These are phyloP conservation scores for Fusarium acutatum DNA, from an alignment of 2,329 filamentous ascomycete species.

Conservation along the genomic window DNA sequence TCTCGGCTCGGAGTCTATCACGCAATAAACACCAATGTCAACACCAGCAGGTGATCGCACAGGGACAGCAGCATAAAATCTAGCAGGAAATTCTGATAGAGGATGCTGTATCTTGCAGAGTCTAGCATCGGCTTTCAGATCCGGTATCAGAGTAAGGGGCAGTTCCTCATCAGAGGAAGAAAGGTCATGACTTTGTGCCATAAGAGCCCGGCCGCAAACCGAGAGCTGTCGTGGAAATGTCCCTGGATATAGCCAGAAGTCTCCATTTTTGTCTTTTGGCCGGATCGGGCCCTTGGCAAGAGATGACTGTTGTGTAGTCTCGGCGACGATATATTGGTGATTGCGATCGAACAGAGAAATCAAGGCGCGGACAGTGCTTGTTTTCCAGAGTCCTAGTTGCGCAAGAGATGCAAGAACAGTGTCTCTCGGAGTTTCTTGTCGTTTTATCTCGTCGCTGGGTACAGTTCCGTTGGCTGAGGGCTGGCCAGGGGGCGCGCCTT, in stretches of 20 bases:
- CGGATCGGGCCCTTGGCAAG: conserved; percentile 45
- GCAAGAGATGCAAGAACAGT: conserved; percentile 56
- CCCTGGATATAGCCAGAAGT: conserved; percentile 39
- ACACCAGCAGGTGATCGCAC: conserved; percentile 50
- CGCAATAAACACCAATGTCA: conserved; percentile 52
- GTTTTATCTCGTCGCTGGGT: background rate
- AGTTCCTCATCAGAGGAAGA: conserved; percentile 20
- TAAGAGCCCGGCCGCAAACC: conserved; percentile 42
- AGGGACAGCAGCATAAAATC: conserved; percentile 53
- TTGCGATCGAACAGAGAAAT: conserved; percentile 61
- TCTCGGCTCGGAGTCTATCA: conserved; percentile 33
- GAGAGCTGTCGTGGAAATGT: conserved; percentile 41
- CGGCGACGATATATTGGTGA: conserved; percentile 59
- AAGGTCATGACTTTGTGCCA: background rate
- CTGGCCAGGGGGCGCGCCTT: conserved; percentile 1
- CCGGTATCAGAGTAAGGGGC: conserved; percentile 46
- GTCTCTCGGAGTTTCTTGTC: conserved; percentile 36
- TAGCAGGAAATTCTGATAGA: conserved; percentile 23
- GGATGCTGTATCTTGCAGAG: conserved; percentile 40
- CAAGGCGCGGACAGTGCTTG: conserved; percentile 53
- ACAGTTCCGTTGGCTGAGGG: background rate
- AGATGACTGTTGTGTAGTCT: conserved; percentile 52
- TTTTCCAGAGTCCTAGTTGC: conserved; percentile 56
- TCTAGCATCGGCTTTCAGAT: conserved; percentile 44
- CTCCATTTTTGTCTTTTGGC: conserved; percentile 4